phyloP scores from a whole-genome alignment of 2,329 filamentous ascomycete species.

The Fusarium sarcochroum region DNA sequence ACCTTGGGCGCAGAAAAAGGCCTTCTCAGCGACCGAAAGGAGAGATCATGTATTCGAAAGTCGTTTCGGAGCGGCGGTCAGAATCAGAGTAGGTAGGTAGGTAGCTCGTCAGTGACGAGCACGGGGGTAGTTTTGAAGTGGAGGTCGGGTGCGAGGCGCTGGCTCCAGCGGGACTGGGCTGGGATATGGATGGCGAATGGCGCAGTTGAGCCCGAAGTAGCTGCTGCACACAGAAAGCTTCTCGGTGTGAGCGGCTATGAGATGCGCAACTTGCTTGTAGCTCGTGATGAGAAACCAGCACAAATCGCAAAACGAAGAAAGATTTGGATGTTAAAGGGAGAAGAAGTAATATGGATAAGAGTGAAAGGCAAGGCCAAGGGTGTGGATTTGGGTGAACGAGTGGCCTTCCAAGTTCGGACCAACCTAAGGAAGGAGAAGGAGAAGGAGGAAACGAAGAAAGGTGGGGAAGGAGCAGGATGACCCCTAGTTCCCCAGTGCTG shows the following conservation, averaged over 20 bases:
- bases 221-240: slow-evolving; percentile 36
- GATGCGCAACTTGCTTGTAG: slow-evolving; percentile 20
- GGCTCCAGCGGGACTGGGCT: slow-evolving; percentile 28
- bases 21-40: slow-evolving; percentile 36
- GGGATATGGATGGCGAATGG: slow-evolving; percentile 27
- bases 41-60: slow-evolving; percentile 46
- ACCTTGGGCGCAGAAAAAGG: slow-evolving; percentile 37
- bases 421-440: slow-evolving; percentile 37
- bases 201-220: slow-evolving; percentile 10
- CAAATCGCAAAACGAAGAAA: slow-evolving; percentile 21
- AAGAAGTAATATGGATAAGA: slow-evolving; percentile 38
- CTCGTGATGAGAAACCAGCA: slow-evolving; percentile 32
- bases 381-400: slow-evolving; percentile 31
- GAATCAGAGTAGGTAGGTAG: slow-evolving; percentile 27
- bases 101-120: slow-evolving; percentile 40
- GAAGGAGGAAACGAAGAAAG: slow-evolving; percentile 42
- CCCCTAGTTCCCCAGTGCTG: slow-evolving; percentile 36
- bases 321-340: slow-evolving; percentile 28
- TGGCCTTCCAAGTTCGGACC: slow-evolving; percentile 34
- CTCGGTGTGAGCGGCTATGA: slow-evolving; percentile 24
- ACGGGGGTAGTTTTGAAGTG: slow-evolving; percentile 38
- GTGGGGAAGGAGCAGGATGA: slow-evolving; percentile 46
- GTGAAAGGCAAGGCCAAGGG: slow-evolving; percentile 23
- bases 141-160: slow-evolving; percentile 34
- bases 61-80: slow-evolving; percentile 43